A percentile compares a stretch with the other conserved stretches of the same genome.
These are phyloP conservation scores for Puccinia novopanici DNA, from an alignment of 1,284 basidiomycete genomes.

Conservation along the genomic window DNA sequence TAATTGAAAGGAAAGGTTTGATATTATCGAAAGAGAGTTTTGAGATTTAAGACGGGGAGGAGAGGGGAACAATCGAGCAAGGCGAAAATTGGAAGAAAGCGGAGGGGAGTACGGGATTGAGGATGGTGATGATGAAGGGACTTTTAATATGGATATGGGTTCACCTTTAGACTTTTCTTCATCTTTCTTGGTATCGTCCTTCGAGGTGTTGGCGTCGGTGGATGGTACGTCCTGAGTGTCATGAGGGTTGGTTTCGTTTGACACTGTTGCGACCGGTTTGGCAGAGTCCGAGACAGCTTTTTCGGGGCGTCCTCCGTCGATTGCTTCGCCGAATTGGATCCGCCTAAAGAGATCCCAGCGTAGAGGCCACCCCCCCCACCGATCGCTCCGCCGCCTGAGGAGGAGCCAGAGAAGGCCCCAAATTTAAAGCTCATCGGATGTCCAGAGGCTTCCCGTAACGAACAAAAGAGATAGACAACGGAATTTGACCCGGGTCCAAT, in stretches of 20 bases:
- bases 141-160: constrained; percentile 26
- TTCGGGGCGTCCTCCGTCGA: constrained; percentile 6
- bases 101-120: constrained; percentile 2
- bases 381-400: constrained; percentile 23
- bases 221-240: background rate
- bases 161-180: constrained; percentile 51
- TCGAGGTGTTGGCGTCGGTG: background rate
- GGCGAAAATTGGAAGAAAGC: background rate
- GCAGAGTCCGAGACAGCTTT: background rate
- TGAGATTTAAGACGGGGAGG: background rate
- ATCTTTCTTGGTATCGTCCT: constrained; percentile 32
- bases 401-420: constrained; percentile 33
- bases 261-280: background rate
- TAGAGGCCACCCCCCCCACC: constrained; percentile 48
- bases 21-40: background rate
- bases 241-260: background rate
- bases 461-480: background rate
- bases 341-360: constrained; percentile 49
- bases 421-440: constrained; percentile 50
- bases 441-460: background rate
- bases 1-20: background rate
- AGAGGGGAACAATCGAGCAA: background rate
- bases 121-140: background rate
- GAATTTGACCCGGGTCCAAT: too few relatives aligned
- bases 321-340: constrained; percentile 25